Conservation (phyloP, 345 rosid species). For the Psidium friedrichsthalianum region DNA sequence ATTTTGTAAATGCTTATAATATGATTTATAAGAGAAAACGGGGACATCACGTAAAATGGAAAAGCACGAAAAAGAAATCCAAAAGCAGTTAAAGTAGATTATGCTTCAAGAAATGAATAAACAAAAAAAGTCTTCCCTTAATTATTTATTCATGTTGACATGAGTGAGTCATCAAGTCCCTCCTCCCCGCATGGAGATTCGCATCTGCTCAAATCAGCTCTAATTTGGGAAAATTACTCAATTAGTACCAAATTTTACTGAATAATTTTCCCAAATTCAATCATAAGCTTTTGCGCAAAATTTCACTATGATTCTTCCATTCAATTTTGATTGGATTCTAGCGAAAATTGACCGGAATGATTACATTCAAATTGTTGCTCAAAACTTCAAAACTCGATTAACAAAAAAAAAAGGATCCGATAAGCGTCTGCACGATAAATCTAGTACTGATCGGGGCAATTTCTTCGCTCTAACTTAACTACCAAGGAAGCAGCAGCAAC, state of each 20-base stretch:
- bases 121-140: not conserved
- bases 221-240: too few species aligned
- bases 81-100: not conserved
- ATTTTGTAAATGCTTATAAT: not conserved
- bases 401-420: not conserved
- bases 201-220: not conserved
- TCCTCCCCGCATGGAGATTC: not conserved
- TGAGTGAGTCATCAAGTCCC: not conserved
- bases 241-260: too few species aligned
- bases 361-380: rapidly evolving
- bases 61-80: not conserved
- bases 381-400: not conserved
- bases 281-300: rapidly evolving
- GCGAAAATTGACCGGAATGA: not conserved
- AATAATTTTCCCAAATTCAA: not conserved
- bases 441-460: not conserved
- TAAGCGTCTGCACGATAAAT: not conserved
- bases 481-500: not conserved
- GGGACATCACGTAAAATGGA: not conserved
- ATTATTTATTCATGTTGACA: not conserved
- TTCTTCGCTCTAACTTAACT: not conserved
- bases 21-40: not conserved
- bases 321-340: rapidly evolving
- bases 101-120: not conserved
- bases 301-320: rapidly evolving